Base-by-base conservation (phyloP, 177 flowering plant species). In the Vitis hybrid region DNA sequence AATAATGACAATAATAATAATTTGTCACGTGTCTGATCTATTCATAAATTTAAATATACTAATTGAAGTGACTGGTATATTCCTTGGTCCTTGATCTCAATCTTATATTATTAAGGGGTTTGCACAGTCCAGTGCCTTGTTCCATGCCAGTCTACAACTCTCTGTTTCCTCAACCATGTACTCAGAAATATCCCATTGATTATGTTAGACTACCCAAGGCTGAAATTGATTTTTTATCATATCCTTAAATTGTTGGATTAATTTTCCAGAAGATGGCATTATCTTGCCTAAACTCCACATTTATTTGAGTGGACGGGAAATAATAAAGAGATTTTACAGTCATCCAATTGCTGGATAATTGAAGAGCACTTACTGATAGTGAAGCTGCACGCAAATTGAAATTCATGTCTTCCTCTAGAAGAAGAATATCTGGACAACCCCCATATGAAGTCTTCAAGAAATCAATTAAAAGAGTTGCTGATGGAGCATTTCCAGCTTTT, bases 341-440 rank as follows among this genome's bases (percentile, higher is more conserved):
- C 45, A 39, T 39, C 45, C 6, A 39, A 4, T 39, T 39, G 8
- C 45, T 39, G 45, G 8, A 39, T 39, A 39, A 39, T 39, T 39
- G 45, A 62, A 56, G 8, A 15, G 62, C 51, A 80, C 94, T 85
- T 80, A 95, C 98, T 39, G 81, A 74, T 60, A 93, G 80, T 50
- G 94, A 89, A 79, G 88, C 75, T 49, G 97, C 89, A 70, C 97
- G 84, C 62, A 74, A 76, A 80, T 95, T 89, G 83, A 93, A 87
- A 81, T 91, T 88, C 88, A 90, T 85, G 66, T 91, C 91, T 78
- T 88, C 97, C 73, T 93, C 98, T n/a, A 95, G 75, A 72, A 93
- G 89, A 64, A 83, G 79, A 64, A 91, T 75, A 14, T 86, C 86
- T 19, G 76, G 72, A 74, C 70, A 59, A 66, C 81, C 87, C 55